A percentile compares a stretch with the other conserved stretches of the same genome.
phyloP scores from a whole-genome alignment of 768 basidiomycete species.

The Panellus pusillus region DNA sequence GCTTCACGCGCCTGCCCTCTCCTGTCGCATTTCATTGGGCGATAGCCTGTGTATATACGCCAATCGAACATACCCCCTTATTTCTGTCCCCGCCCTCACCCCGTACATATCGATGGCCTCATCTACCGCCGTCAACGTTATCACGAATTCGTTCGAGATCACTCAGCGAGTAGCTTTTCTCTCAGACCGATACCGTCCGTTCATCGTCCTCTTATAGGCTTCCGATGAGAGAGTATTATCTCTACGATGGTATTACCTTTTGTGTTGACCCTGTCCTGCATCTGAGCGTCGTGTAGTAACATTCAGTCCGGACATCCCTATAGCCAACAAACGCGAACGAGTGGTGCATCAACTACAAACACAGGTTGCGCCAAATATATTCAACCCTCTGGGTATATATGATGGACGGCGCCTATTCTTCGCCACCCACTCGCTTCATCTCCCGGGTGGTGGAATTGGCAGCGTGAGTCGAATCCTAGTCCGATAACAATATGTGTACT shows the following conservation, averaged over 20 bases:
- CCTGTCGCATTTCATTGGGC: no score
- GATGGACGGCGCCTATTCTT: conserved; percentile 48
- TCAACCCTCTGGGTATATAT: conserved; percentile 45
- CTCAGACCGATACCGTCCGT: neutral
- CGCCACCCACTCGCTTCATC: conserved; percentile 30
- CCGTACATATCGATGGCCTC: neutral
- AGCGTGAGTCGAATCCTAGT: conserved; percentile 10
- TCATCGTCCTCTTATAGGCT: conserved; percentile 18
- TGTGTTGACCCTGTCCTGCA: neutral
- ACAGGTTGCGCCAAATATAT: conserved; percentile 31
- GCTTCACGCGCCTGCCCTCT: no score
- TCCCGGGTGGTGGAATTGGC: conserved; percentile 30
- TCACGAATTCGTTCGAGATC: conserved; percentile 32
- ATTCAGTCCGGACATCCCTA: conserved; percentile 25
- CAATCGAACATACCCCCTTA: no score
- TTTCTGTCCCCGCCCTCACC: no score
- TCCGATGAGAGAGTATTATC: conserved; percentile 28
- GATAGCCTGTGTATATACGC: no score
- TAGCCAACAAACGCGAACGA: conserved; percentile 27
- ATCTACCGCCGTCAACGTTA: conserved; percentile 20
- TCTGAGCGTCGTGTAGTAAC: conserved; percentile 10
- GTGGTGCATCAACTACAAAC: conserved; percentile 42
- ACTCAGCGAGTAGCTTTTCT: conserved; percentile 18
- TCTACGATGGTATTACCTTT: conserved; percentile 30
- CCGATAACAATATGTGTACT: neutral